These are phyloP conservation scores for Hordeum marinum DNA, from an alignment of 176 grass and related monocot genomes.

Conservation along the genomic window DNA sequence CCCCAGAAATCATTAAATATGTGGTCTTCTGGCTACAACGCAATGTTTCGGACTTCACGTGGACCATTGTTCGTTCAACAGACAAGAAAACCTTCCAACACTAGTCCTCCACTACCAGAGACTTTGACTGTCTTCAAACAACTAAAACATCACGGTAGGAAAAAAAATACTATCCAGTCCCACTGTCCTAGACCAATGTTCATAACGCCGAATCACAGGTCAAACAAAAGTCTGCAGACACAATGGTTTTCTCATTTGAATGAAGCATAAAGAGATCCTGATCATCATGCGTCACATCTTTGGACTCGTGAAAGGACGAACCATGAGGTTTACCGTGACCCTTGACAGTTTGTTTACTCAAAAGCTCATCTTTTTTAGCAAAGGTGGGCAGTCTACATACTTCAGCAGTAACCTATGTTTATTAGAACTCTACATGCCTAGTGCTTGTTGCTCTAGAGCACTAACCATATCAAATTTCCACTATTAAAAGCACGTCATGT, in stretches of 20 bases:
- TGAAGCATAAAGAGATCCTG: not conserved
- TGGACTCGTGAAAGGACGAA: constrained; percentile 21
- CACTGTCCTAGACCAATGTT: constrained; percentile 10
- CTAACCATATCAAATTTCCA: constrained; percentile 14
- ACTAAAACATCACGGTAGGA: not conserved
- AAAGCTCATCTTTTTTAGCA: not conserved
- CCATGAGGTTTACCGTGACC: not conserved
- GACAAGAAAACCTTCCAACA: constrained; percentile 9
- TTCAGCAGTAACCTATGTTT: not conserved
- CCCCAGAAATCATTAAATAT: not conserved
- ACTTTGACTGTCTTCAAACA: constrained; percentile 28
- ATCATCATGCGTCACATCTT: not conserved
- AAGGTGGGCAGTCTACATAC: not conserved
- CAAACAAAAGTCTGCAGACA: constrained; percentile 1
- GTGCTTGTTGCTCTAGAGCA: not conserved
- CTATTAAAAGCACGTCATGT: constrained; percentile 11
- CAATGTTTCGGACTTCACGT: not conserved
- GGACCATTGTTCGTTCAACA: not conserved
- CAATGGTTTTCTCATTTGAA: not conserved
- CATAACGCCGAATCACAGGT: constrained; percentile 12
- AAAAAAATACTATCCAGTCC: not conserved
- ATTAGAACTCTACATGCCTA: not conserved
- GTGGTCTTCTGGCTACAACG: not conserved
- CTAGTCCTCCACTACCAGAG: not conserved
- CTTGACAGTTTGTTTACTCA: not conserved